Evolutionary conservation across 371 early-diverging fungal genomes (phyloP).

Genomic region (Saksenaea oblongispora): DNA sequence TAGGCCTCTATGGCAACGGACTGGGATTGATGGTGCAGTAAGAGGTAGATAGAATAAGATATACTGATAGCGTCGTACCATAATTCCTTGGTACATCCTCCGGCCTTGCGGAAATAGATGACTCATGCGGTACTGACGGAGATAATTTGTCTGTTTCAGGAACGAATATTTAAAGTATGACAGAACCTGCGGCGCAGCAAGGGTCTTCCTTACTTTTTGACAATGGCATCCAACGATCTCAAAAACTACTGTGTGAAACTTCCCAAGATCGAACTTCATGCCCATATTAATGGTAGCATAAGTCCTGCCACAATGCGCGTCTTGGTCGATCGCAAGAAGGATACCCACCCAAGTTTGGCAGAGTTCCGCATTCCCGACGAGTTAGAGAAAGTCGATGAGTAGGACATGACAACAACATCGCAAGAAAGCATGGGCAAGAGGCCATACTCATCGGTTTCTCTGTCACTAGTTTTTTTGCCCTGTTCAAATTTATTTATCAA

Average conservation of each 20-base stretch:
- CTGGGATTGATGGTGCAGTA: no score
- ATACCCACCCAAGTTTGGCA: slow-evolving; percentile 36
- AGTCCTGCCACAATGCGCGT: slow-evolving; percentile 47
- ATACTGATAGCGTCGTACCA: no score
- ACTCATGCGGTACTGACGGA: no score
- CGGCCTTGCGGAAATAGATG: no score
- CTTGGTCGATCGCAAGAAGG: slow-evolving; percentile 45
- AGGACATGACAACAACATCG: not conserved
- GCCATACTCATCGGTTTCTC: not conserved
- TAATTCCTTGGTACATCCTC: no score
- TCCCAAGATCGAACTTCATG: slow-evolving; percentile 67
- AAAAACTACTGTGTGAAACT: slow-evolving; percentile 38
- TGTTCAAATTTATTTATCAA: slow-evolving; percentile 60
- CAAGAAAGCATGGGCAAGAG: not conserved
- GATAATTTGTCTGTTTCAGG: no score
- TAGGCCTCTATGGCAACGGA: no score
- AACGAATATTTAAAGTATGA: no score
- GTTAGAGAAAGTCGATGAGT: slow-evolving; percentile 38
- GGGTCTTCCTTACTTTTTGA: slow-evolving; percentile 2
- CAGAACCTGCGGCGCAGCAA: not conserved
- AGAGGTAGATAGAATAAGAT: no score
- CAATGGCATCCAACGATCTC: slow-evolving; percentile 7
- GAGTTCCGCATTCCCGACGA: slow-evolving; percentile 36
- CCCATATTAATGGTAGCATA: slow-evolving; percentile 64
- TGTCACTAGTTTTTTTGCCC: slow-evolving; percentile 50